Evolutionary conservation across 306 rosid species (phyloP), one percentile per base, ranked within the genome.

Genomic region (Betula pendula): DNA sequence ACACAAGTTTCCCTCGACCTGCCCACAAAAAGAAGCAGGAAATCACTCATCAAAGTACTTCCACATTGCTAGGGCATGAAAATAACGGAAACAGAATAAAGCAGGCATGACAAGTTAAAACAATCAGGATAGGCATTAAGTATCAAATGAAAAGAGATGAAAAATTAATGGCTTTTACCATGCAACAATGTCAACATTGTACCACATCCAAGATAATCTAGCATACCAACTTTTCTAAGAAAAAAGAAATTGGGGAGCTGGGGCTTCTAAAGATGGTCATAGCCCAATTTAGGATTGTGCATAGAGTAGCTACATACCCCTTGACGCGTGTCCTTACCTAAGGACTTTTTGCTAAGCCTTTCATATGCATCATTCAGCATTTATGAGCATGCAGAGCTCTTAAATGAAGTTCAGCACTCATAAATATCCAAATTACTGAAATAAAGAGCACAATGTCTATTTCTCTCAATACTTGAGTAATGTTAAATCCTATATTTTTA

Each of bases 1-100:
- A 94, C 19, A 94, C 97, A 22, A 94, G 97, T 82, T 94, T 94
- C 78, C 98, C 98, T 44, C 97, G 81, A 65, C 97, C 98, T 94
- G 88, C 22, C 42, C 77, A 76, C 58, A 25, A 73, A 15, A 63
- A 67, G 29, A 45, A 66, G n/a, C 31, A 55, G 45, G 25, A 47
- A 65, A 84, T 35, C 73, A 81, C 47, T 65, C 40, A 4, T 2
- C 5, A 6, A 47, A 79, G 45, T 82, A 43, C 66, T 33, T 19
- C 17, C 76, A 63, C 9, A 15, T 40, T 38, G 59, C 31, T 60
- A 3, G 19, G 24, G 67, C 71, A 80, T 1, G 44, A 27, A 27
- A 22, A 10, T 14, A 48, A 33, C 14, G 20, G 31, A 31, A 16
- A 10, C 5, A 51, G 1, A 65, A 16, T 51, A 16, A 17, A 9